These are phyloP conservation scores for Piper betle DNA, from an alignment of 164 flowering plant species.

Conservation along the genomic window DNA sequence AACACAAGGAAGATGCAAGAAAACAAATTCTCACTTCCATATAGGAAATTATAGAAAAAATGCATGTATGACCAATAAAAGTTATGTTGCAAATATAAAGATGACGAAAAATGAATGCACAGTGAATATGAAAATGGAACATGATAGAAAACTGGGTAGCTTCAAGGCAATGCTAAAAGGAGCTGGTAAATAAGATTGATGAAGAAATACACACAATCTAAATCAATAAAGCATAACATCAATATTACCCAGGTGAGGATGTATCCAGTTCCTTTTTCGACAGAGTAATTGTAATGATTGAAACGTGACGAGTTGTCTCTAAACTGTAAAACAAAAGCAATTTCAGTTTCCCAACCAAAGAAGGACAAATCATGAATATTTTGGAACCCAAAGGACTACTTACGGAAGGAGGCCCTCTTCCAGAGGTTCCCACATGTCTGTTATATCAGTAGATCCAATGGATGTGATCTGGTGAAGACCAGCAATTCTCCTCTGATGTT, in stretches of 20 bases:
- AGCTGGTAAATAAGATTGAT: background rate
- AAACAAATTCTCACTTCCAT: background rate
- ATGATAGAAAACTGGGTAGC: no score
- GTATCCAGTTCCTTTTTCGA: slow-evolving; percentile 49
- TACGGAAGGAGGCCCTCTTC: slow-evolving; percentile 76
- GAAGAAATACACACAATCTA: background rate
- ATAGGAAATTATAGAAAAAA: background rate
- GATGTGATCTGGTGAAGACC: slow-evolving; percentile 53
- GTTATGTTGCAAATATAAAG: background rate
- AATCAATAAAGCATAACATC: background rate
- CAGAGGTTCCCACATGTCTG: slow-evolving; percentile 60
- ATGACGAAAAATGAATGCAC: no score
- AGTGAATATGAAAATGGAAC: no score
- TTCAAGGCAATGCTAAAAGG: background rate
- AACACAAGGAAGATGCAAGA: background rate
- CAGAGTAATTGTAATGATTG: slow-evolving; percentile 47
- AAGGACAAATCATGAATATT: background rate
- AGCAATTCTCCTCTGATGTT: slow-evolving; percentile 47
- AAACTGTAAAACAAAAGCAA: slow-evolving; percentile 20
- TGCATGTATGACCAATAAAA: background rate
- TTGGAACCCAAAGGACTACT: slow-evolving; percentile 6
- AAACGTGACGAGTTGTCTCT: slow-evolving; percentile 58
- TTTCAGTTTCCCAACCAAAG: background rate
- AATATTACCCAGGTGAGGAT: slow-evolving; percentile 37
- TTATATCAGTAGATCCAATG: slow-evolving; percentile 56